phyloP scores from a whole-genome alignment of 345 rosid species.

The Brassica nigra region DNA sequence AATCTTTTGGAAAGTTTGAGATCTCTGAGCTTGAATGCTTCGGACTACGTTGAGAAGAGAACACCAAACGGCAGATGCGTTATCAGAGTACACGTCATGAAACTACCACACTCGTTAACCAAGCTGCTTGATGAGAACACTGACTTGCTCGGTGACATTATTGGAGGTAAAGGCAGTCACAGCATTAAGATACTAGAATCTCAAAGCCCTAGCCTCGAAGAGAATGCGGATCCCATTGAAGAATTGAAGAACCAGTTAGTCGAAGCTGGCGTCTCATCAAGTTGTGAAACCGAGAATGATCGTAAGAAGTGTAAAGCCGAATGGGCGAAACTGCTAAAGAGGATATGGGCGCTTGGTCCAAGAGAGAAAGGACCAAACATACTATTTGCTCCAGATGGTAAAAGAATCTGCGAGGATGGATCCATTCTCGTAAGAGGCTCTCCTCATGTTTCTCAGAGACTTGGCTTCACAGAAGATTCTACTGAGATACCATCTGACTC shows the following conservation, averaged over 20 bases:
- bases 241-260: constrained; percentile 50
- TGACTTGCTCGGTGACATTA: constrained; percentile 66
- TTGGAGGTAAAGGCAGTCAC: constrained; percentile 64
- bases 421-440: constrained; percentile 64
- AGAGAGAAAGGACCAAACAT: constrained; percentile 90
- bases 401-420: constrained; percentile 40
- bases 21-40: constrained; percentile 47
- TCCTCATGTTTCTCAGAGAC: constrained; percentile 66
- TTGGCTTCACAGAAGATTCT: constrained; percentile 61
- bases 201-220: constrained; percentile 40
- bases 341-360: constrained; percentile 96
- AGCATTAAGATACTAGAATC: constrained; percentile 51
- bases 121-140: constrained; percentile 84
- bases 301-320: constrained; percentile 61
- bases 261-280: constrained; percentile 59
- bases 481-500: constrained; percentile 38
- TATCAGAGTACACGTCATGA: constrained; percentile 77
- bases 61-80: constrained; percentile 77
- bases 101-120: constrained; percentile 70
- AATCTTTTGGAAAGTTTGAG: constrained; percentile 67
- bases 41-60: constrained; percentile 71
- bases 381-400: constrained; percentile 71
- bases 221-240: constrained; percentile 61
- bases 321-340: constrained; percentile 68
- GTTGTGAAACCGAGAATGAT: constrained; percentile 60